Conservation (phyloP, 2,329 filamentous ascomycete species). For the Hymenoscyphus infarciens region DNA sequence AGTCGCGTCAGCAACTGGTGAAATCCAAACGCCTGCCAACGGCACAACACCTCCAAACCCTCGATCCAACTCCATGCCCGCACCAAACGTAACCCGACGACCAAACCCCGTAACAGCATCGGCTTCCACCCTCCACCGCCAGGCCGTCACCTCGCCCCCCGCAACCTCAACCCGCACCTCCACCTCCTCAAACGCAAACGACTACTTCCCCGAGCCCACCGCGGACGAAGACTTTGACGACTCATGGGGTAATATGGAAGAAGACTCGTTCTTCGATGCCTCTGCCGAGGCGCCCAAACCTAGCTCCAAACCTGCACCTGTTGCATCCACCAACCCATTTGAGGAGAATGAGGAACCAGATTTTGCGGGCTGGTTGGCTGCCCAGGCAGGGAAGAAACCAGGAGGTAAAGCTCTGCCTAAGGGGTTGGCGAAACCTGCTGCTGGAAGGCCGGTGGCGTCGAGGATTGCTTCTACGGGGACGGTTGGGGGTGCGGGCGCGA, state of each 20-base stretch:
- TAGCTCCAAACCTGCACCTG: conserved; percentile 33
- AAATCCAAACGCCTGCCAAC: conserved; percentile 62
- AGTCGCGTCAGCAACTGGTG: conserved; percentile 74
- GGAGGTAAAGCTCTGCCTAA: conserved; percentile 70
- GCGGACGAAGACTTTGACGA: conserved; percentile 56
- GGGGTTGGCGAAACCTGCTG: conserved; percentile 64
- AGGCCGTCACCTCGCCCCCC: conserved; percentile 54
- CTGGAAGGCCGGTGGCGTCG: conserved; percentile 34
- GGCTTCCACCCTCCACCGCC: conserved; percentile 56
- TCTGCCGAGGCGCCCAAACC: conserved; percentile 24
- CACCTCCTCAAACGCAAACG: conserved; percentile 45
- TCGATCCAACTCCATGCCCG: conserved; percentile 41
- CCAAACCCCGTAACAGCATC: conserved; percentile 44
- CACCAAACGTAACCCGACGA: conserved; percentile 35
- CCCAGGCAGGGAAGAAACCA: conserved; percentile 70
- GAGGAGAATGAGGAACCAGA: conserved; percentile 88
- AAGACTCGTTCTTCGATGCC: conserved; percentile 47
- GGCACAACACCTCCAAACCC: conserved; percentile 40
- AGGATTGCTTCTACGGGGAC: conserved; percentile 39
- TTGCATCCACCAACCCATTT: conserved; percentile 49
- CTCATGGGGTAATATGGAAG: conserved; percentile 66
- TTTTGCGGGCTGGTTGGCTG: conserved; percentile 91
- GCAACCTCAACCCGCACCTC: conserved; percentile 44
- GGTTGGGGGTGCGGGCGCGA: conserved; percentile 28
- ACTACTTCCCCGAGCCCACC: conserved; percentile 53